A percentile compares a stretch with the other conserved stretches of the same genome.
Conservation (phyloP, 495 filamentous ascomycete species). For the Hyaloscypha variabilis region DNA sequence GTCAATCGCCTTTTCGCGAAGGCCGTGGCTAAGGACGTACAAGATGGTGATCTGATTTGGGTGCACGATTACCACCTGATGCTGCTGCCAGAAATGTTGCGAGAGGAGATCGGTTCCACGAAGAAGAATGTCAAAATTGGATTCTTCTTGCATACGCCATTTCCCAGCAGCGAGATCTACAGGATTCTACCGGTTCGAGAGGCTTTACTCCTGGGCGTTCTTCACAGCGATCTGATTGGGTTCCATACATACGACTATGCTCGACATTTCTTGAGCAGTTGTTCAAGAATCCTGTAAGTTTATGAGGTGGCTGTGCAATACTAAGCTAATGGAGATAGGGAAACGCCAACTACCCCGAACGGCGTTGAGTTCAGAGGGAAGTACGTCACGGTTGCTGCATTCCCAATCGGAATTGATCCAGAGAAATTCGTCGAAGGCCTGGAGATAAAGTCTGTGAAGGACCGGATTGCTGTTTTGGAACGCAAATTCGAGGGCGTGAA, state of each 20-base stretch:
- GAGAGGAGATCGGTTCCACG: slow-evolving; percentile 67
- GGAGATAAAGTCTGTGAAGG: slow-evolving; percentile 75
- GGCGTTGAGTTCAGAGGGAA: slow-evolving; percentile 78
- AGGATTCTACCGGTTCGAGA: slow-evolving; percentile 86
- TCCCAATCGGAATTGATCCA: slow-evolving; percentile 94
- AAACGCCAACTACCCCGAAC: slow-evolving; percentile 78
- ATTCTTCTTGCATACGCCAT: slow-evolving; percentile 94
- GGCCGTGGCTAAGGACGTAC: slow-evolving; percentile 68
- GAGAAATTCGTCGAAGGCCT: slow-evolving; percentile 91
- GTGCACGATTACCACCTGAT: slow-evolving; percentile 97
- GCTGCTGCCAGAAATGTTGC: slow-evolving; percentile 84
- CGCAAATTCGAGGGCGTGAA: slow-evolving; percentile 85
- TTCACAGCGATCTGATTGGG: slow-evolving; percentile 85
- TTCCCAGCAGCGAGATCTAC: slow-evolving; percentile 91
- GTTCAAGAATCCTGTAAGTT: slow-evolving; percentile 76
- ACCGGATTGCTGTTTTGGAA: slow-evolving; percentile 74
- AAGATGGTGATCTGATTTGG: slow-evolving; percentile 86
- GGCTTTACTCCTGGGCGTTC: slow-evolving; percentile 74
- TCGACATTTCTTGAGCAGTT: slow-evolving; percentile 85
- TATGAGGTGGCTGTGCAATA: not conserved
- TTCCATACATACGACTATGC: slow-evolving; percentile 97
- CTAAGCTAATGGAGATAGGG: slow-evolving; percentile 45
- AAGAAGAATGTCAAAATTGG: slow-evolving; percentile 87
- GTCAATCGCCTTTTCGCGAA: slow-evolving; percentile 88
- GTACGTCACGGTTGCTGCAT: slow-evolving; percentile 75